Base-by-base conservation (phyloP, 2,329 filamentous ascomycete genomes). In the Penicillium sp. region DNA sequence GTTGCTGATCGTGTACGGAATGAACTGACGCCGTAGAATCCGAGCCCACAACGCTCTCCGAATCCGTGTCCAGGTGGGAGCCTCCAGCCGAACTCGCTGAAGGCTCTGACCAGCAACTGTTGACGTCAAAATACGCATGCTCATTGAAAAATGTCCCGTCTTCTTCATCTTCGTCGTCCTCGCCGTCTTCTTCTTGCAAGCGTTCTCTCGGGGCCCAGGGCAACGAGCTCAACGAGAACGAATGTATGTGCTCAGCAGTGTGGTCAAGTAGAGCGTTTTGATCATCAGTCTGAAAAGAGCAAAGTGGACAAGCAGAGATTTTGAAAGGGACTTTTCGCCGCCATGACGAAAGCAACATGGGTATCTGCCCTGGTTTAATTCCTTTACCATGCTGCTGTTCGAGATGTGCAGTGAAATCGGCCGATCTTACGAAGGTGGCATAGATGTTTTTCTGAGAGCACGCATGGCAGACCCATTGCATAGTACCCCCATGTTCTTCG, bases 201-300 rank as follows among this genome's bases (percentile, higher is more conserved):
- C 24, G 2, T 26, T 26, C 22, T 8, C 44, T 47, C 17, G 45
- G 45, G 0, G 45, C 45, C 45, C 45, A 50, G n/a, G 45, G 45
- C 15, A 50, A 33, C 1, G 45, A 50, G 17, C 45, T 30, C 26
- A 50, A 4, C 15, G 45, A 50, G 17, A 50, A 50, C 13, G 26
- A 50, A 9, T 50, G 45, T 19, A 50, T n/a, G 19, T 50, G 45
- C 45, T 50, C 45, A 33, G 45, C 45, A 50, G 45, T 50, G 22
- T 50, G 45, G 26, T 50, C 28, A n/a, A 50, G 17, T 1, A 50
- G 3, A 6, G 26, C 45, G 17, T 7, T 19, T 50, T 28, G 28
- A 19, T 50, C 45, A 6, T 50, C 26, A 50, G 17, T 33, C 17
- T 33, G 26, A 13, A 50, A 33, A 19, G 15, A 6, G 28, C 45